Evolutionary conservation across 345 rosid species (phyloP).

Genomic region (Rhodamnia argentea): DNA sequence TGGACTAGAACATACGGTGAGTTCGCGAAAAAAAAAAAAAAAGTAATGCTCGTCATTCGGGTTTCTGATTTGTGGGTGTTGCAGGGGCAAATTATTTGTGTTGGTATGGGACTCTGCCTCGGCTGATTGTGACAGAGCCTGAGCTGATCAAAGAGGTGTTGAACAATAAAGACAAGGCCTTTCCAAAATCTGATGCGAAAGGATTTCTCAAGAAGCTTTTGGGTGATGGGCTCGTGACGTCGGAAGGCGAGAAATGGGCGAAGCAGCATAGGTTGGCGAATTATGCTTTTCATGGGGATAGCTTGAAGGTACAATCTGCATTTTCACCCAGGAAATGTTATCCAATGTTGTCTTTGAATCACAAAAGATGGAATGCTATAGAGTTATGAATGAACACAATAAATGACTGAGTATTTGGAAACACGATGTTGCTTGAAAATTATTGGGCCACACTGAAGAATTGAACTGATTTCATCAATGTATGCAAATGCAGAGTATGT

Average conservation of each 20-base stretch:
- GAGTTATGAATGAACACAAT: no score
- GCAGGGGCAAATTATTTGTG: slow-evolving; percentile 19
- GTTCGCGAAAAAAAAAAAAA: neutral
- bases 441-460: neutral
- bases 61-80: neutral
- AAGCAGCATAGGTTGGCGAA: slow-evolving; percentile 33
- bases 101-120: slow-evolving; percentile 27
- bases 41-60: neutral
- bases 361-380: neutral
- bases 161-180: slow-evolving; percentile 16
- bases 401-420: neutral
- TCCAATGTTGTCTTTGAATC: no score
- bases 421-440: neutral
- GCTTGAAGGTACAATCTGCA: slow-evolving; percentile 20
- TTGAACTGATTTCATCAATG: neutral
- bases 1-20: slow-evolving; percentile 19
- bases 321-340: neutral
- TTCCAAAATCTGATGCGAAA: neutral
- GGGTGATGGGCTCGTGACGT: slow-evolving; percentile 26
- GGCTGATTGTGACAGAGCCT: slow-evolving; percentile 23
- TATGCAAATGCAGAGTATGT: slow-evolving; percentile 9
- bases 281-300: slow-evolving; percentile 34
- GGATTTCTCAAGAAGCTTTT: slow-evolving; percentile 2
- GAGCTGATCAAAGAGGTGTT: slow-evolving; percentile 32
- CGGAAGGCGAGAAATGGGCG: slow-evolving; percentile 30